Evolutionary conservation across 768 basidiomycete species (phyloP), one percentile per base, ranked within the genome.

Genomic region (Hortiboletus flavorubellus): DNA sequence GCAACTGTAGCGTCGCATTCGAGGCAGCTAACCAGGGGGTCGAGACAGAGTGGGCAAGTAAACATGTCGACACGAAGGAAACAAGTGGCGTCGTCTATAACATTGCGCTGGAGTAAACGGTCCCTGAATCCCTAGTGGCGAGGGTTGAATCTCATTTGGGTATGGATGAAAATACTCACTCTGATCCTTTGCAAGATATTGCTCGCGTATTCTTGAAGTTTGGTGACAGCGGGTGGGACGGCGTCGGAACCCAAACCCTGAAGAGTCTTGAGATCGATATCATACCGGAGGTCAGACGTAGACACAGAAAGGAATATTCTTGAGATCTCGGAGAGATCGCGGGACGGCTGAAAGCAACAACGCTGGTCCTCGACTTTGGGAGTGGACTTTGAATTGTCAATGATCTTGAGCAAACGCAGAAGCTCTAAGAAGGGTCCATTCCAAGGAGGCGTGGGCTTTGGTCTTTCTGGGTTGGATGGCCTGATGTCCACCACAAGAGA

Each of bases 261-360:
- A 34, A 47, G 23, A n/a, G 42, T 40, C n/a, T n/a, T 29, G 1
- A 64, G 49, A 26, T 61, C 49, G 18, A 60, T 57, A n/a, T 61
- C 59, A 37, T 38, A 47, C 40, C 15, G 12, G 34, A 5, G 7
- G 26, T 15, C 12, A 33, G 43, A n/a, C 11, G 26, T 38, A 9
- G 53, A 38, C 12, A 61, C 35, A 5, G 55, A 64, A 30, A 63
- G 14, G 42, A 57, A 64, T 12, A 41, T 5, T 26, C 47, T 61
- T 8, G 55, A 57, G 3, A 63, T 49, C 26, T 46, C 29, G 26
- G 54, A 54, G 26, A 64, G 46, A 42, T 62, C 63, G 0, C 30
- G 15, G 23, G 55, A 52, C 1, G 50, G 63, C 9, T 61, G 63
- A 46, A 64, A 50, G n/a, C 59, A 64, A 35, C 58, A 53, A 6